Conservation (phyloP, 2,329 filamentous ascomycete genomes). For the Annulohypoxylon truncatum region DNA sequence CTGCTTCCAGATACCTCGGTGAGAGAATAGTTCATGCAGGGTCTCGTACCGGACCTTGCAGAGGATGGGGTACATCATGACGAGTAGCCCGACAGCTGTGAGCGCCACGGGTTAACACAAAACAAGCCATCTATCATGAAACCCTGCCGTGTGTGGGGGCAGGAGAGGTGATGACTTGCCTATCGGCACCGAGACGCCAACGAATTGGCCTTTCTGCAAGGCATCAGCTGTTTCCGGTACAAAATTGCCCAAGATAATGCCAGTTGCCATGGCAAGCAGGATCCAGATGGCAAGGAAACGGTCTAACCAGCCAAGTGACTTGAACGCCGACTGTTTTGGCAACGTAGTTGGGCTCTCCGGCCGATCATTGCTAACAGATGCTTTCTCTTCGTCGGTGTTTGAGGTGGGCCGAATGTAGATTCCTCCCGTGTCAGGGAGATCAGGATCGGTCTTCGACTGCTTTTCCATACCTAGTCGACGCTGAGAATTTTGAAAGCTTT, state of each 20-base stretch:
- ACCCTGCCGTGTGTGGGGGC: neutral
- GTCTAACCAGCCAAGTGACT: constrained; percentile 69
- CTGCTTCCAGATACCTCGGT: constrained; percentile 78
- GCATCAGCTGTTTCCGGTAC: constrained; percentile 70
- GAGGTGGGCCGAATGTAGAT: constrained; percentile 8
- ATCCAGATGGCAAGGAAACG: constrained; percentile 78
- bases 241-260: constrained; percentile 81
- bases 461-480: constrained; percentile 8
- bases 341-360: neutral
- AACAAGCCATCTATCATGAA: neutral
- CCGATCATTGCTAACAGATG: constrained; percentile 28
- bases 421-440: constrained; percentile 1
- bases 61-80: constrained; percentile 96
- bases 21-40: constrained; percentile 72
- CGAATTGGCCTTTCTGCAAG: constrained; percentile 77
- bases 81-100: constrained; percentile 78
- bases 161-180: constrained; percentile 36
- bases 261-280: constrained; percentile 79
- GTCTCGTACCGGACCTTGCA: constrained; percentile 87
- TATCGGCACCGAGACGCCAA: constrained; percentile 58
- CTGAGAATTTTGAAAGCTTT: neutral
- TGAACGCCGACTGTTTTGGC: constrained; percentile 58
- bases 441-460: neutral
- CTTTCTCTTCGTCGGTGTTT: constrained; percentile 17
- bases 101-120: neutral